Conservation (phyloP, 2,329 filamentous ascomycete genomes). For the Tothia fuscella region DNA sequence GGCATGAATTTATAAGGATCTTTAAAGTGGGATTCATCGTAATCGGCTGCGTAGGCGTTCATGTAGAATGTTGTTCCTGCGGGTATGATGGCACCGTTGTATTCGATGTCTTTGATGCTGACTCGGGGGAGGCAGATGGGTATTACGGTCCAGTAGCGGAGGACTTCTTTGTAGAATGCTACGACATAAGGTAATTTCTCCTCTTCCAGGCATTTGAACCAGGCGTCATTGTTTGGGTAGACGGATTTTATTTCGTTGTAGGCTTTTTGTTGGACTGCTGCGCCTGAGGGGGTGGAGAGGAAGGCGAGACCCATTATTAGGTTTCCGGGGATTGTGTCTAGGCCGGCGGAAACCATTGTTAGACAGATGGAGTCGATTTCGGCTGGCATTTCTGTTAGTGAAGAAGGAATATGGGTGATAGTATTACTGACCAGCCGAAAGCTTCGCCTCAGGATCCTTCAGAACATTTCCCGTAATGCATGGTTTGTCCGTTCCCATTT, state of each 20-base stretch:
- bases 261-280: conserved; percentile 57
- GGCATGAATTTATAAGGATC: conserved; percentile 52
- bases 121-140: conserved; percentile 65
- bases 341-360: conserved; percentile 69
- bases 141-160: conserved; percentile 70
- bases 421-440: conserved; percentile 46
- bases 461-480: conserved; percentile 60
- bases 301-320: conserved; percentile 70
- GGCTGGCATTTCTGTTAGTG: conserved; percentile 29
- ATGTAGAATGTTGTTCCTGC: conserved; percentile 71
- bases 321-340: conserved; percentile 72
- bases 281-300: conserved; percentile 54
- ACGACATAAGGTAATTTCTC: conserved; percentile 69
- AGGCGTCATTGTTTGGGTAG: conserved; percentile 65
- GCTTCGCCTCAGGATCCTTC: conserved; percentile 55
- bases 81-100: conserved; percentile 55
- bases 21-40: conserved; percentile 57
- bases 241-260: conserved; percentile 57
- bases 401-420: conserved; percentile 16
- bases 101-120: conserved; percentile 60
- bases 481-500: conserved; percentile 51
- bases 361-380: conserved; percentile 73
- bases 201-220: conserved; percentile 58
- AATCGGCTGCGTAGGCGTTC: conserved; percentile 65
- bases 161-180: conserved; percentile 64